These are phyloP conservation scores for Hermanozyma aechmeae DNA, from an alignment of 805 yeast genomes.

Conservation along the genomic window DNA sequence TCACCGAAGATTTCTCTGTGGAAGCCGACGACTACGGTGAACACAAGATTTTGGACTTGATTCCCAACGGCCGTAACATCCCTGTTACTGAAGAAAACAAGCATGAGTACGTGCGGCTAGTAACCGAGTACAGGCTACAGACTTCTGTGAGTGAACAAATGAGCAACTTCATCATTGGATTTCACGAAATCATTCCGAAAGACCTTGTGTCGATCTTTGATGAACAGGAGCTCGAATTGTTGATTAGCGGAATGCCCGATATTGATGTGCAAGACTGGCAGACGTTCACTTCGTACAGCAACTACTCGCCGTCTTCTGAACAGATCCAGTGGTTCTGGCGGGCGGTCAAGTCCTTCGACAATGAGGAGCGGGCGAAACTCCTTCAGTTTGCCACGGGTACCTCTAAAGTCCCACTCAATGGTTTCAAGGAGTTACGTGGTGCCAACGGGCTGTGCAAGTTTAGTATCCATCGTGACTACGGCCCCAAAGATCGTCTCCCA, in stretches of 20 bases:
- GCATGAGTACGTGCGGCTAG: constrained; percentile 74
- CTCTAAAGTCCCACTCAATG: constrained; percentile 89
- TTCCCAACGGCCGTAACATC: constrained; percentile 73
- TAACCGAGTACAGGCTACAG: constrained; percentile 80
- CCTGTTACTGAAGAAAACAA: constrained; percentile 88
- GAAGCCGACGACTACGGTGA: constrained; percentile 93
- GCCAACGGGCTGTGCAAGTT: constrained; percentile 80
- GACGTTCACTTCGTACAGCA: constrained; percentile 69
- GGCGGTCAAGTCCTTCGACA: constrained; percentile 88
- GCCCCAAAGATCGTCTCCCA: constrained; percentile 78
- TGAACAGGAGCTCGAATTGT: constrained; percentile 88
- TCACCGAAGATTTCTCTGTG: constrained; percentile 88
- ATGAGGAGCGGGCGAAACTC: constrained; percentile 88
- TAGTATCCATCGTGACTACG: constrained; percentile 84
- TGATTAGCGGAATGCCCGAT: constrained; percentile 92
- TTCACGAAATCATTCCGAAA: constrained; percentile 81
- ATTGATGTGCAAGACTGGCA: constrained; percentile 96
- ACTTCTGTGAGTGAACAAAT: constrained; percentile 81
- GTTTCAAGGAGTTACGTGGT: constrained; percentile 84
- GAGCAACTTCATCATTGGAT: constrained; percentile 77
- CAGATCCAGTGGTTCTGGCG: constrained; percentile 98
- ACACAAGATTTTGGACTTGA: constrained; percentile 71
- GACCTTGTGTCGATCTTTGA: constrained; percentile 81
- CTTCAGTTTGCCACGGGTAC: constrained; percentile 97
- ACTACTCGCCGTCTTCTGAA: constrained; percentile 72